Evolutionary conservation across 1,139 yeast species (phyloP).

Genomic region (Suhomyces bribrorum): DNA sequence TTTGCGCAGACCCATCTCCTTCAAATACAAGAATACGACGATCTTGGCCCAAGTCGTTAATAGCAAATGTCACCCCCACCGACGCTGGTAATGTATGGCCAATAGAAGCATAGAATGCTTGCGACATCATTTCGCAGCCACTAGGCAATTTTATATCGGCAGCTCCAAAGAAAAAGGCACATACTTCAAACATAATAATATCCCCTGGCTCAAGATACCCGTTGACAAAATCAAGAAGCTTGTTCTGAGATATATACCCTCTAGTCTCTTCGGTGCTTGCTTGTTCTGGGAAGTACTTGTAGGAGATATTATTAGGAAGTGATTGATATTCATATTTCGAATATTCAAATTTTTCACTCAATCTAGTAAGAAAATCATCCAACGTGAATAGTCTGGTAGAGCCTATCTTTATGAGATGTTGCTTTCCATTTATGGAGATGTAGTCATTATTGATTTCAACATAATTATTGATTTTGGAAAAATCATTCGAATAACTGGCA

Average conservation of each 20-base stretch:
- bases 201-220: constrained; percentile 57
- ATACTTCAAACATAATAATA: constrained; percentile 71
- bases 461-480: constrained; percentile 23
- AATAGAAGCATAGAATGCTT: constrained; percentile 76
- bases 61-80: constrained; percentile 74
- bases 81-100: constrained; percentile 88
- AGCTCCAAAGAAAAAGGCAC: constrained; percentile 72
- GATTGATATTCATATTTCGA: constrained; percentile 7
- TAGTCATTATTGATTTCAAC: constrained; percentile 40
- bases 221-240: constrained; percentile 34
- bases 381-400: constrained; percentile 20
- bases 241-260: constrained; percentile 15
- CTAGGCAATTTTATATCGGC: constrained; percentile 63
- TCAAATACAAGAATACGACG: constrained; percentile 69
- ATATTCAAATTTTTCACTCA: constrained; percentile 12
- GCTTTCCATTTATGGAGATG: constrained; percentile 29
- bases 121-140: constrained; percentile 55
- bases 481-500: constrained; percentile 37
- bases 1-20: constrained; percentile 92
- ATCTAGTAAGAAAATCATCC: constrained; percentile 15
- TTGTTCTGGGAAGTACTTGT: constrained; percentile 9
- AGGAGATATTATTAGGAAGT: constrained; percentile 13
- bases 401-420: constrained; percentile 22
- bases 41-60: constrained; percentile 48
- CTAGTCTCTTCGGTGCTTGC: constrained; percentile 2